Percentiles rank a stretch among this genome's conserved stretches.
These are phyloP conservation scores for Fusarium coicis DNA, from an alignment of 2,329 filamentous ascomycete genomes.

Conservation along the genomic window DNA sequence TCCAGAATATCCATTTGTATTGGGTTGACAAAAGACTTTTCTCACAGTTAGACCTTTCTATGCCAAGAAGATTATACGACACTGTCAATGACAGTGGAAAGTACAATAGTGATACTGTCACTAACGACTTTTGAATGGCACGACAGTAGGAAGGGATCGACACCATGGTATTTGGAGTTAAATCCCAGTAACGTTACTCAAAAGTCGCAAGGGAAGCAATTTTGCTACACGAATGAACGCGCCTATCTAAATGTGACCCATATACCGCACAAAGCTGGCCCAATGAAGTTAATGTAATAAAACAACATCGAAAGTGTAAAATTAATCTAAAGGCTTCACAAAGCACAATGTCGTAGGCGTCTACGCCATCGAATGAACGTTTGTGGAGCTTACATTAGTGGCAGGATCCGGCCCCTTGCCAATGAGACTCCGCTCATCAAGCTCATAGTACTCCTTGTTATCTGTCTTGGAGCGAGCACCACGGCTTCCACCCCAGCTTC, in stretches of 20 bases:
- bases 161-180: not conserved
- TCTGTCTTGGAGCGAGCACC: conserved; percentile 30
- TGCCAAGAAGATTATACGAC: not conserved
- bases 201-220: not conserved
- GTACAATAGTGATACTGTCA: not conserved
- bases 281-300: not conserved
- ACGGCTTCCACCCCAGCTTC: conserved; percentile 28
- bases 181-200: not conserved
- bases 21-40: not conserved
- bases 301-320: not conserved
- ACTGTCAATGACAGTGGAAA: too few species aligned
- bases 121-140: not conserved
- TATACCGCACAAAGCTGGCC: not conserved
- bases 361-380: not conserved
- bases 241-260: not conserved
- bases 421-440: conserved; percentile 33
- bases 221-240: not conserved
- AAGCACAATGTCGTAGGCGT: not conserved
- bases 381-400: not conserved
- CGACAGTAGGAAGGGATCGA: not conserved
- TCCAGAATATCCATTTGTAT: not conserved
- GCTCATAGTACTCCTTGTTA: conserved; percentile 31
- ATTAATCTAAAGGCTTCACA: not conserved
- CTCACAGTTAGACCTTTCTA: not conserved
- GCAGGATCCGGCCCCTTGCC: conserved; percentile 11